A percentile compares a stretch with the other conserved stretches of the same genome.
Conservation (phyloP, 345 rosid genomes). For the Fremontodendron californicum region DNA sequence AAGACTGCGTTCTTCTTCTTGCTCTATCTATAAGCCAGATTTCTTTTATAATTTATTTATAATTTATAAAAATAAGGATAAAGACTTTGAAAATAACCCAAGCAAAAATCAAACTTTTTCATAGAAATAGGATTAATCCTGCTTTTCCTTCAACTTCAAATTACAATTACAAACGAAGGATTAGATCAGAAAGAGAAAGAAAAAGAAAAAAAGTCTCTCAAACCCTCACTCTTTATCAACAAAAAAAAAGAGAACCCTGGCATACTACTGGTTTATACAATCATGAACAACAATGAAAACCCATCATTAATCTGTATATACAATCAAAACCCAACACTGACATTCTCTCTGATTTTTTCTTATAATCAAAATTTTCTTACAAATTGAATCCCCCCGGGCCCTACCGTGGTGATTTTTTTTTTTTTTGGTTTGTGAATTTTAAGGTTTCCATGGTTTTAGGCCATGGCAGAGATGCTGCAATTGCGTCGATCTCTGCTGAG, state of each 20-base stretch:
- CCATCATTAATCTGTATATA: constrained; percentile 16
- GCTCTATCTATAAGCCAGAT: too few species aligned
- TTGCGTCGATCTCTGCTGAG: constrained; percentile 47
- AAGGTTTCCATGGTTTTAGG: constrained; percentile 22
- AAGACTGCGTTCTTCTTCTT: too few species aligned
- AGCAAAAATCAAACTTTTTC: neutral
- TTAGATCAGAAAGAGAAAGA: neutral
- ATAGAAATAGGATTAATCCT: neutral
- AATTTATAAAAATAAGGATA: too few species aligned
- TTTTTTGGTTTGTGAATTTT: neutral
- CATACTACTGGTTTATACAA: too few species aligned
- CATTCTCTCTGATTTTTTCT: neutral
- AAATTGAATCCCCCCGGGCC: too few species aligned
- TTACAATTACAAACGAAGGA: neutral
- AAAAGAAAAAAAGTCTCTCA: neutral
- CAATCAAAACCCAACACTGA: constrained; percentile 20
- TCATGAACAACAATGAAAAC: neutral
- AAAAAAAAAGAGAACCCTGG: neutral
- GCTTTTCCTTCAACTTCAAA: neutral
- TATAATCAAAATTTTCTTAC: constrained; percentile 22
- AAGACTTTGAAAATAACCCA: too few species aligned
- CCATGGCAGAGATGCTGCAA: constrained; percentile 71
- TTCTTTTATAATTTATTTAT: too few species aligned
- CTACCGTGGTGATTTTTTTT: too few species aligned
- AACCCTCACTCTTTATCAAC: neutral